Evolutionary conservation across 108 stramenopile species (phyloP).

Genomic region (Fistulifera solaris): DNA sequence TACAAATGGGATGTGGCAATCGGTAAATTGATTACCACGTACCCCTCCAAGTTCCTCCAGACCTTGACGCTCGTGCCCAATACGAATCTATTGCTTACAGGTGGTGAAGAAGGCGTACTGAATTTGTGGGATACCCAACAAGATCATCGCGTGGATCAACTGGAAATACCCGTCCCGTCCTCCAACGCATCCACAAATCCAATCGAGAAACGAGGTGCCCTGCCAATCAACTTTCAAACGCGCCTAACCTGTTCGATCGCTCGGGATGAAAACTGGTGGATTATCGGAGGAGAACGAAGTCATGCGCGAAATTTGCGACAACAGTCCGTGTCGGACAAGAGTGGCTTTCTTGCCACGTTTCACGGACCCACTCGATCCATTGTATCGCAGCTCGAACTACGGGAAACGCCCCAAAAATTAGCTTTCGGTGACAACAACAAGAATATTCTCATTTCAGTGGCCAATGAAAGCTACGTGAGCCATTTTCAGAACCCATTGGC

Average conservation of each 20-base stretch:
- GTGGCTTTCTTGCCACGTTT: conserved; percentile 35
- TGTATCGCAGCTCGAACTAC: conserved; percentile 2
- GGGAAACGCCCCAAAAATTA: background rate
- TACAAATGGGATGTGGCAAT: conserved; percentile 49
- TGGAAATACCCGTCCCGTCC: conserved; percentile 18
- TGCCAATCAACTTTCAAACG: no score
- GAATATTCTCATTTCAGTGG: background rate
- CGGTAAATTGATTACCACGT: conserved; percentile 29
- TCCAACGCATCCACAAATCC: conserved; percentile 15
- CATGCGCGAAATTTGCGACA: no score
- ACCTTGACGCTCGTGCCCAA: background rate
- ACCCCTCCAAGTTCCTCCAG: conserved; percentile 7
- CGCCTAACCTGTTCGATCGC: no score
- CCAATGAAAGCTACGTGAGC: background rate
- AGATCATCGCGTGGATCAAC: conserved; percentile 27
- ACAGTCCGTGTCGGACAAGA: no score
- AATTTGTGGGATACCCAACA: conserved; percentile 37
- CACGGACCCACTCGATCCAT: conserved; percentile 41
- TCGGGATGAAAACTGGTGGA: no score
- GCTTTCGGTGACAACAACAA: background rate
- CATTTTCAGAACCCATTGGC: background rate
- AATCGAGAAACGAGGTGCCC: no score
- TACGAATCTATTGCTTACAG: conserved; percentile 23
- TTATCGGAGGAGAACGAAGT: no score
- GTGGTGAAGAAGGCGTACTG: conserved; percentile 43